Base-by-base conservation (phyloP, 2,329 filamentous ascomycete genomes). In the Pezicula radicicola region DNA sequence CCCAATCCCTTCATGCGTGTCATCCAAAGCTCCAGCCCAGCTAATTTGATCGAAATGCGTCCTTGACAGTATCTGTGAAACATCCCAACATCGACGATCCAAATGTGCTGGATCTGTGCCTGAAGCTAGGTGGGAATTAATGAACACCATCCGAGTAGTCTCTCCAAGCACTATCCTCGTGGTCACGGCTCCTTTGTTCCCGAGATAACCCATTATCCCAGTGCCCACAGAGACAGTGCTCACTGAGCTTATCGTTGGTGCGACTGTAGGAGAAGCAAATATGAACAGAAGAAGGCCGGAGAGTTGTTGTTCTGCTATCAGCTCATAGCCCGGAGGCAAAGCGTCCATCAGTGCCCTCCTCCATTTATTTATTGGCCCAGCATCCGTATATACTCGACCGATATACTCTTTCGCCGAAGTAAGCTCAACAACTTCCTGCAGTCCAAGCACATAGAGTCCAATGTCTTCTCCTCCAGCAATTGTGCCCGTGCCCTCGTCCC, bases 381-480 rank as follows among this genome's bases (percentile, higher is more conserved):
- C 81, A 63, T 97, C 91, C 3, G 83, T 83, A 64, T 89, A 96
- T 6, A 84, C 76, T 54, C 76, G 72, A 48, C 83, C 81, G 61
- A 96, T 76, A 48, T 92, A 91, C 65, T 95, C 90, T 25, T 86
- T 80, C 3, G 91, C 83, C 30, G 88, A 86, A 25, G 85, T 87
- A 52, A 99, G 78, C 67, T 96, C 91, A 10, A 97, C 88, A 25
- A 97, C 84, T 71, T 99, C 94, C 66, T 99, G 94, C 50, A 99
- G 72, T 0, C 91, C 93, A 7, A 99, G 75, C 0, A 92, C 89
- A 65, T 97, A 99, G 15, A 99, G 79, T 1, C 88, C 92, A 41
- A 97, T 80, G n/a, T 91, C 83, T 19, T 86, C 79, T 30, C 78
- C 79, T 9, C 79, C 80, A 1, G 82, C 72, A 1, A 87, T 57